Evolutionary conservation across 176 grass and related monocot species (phyloP).

Genomic region (Bolboschoenus planiculmis): DNA sequence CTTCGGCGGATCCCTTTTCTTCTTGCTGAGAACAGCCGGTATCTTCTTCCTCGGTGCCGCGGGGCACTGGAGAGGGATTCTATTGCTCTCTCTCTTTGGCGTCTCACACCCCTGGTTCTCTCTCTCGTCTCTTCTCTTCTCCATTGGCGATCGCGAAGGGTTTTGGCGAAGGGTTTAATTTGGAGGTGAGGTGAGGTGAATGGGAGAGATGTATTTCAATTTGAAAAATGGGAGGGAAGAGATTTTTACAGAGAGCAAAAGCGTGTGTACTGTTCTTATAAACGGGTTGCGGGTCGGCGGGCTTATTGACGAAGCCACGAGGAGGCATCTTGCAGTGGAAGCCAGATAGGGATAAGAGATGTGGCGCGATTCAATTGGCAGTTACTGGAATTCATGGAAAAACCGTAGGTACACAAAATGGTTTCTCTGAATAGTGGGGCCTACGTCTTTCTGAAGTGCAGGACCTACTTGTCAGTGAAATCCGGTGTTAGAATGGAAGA

Average conservation of each 20-base stretch:
- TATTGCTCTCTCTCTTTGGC: slow-evolving; percentile 68
- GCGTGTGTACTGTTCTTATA: slow-evolving; percentile 11
- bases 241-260: neutral
- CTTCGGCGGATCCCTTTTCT: slow-evolving; percentile 57
- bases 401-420: neutral
- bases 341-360: slow-evolving; percentile 1
- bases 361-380: slow-evolving; percentile 27
- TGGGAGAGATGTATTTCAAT: slow-evolving; percentile 24
- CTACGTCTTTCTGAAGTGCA: neutral
- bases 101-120: slow-evolving; percentile 61
- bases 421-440: neutral
- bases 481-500: neutral
- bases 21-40: slow-evolving; percentile 26
- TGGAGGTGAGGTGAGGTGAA: neutral
- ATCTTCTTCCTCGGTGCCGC: slow-evolving; percentile 59
- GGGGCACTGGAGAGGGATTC: slow-evolving; percentile 60
- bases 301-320: slow-evolving; percentile 41
- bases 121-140: slow-evolving; percentile 24
- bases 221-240: slow-evolving; percentile 52
- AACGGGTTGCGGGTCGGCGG: slow-evolving; percentile 9
- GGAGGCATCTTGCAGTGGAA: slow-evolving; percentile 41
- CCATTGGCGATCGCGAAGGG: slow-evolving; percentile 29
- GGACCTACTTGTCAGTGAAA: neutral
- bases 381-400: neutral
- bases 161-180: too few species aligned